Evolutionary conservation across 2,329 filamentous ascomycete species (phyloP).

Genomic region (Fusarium newnesense): DNA sequence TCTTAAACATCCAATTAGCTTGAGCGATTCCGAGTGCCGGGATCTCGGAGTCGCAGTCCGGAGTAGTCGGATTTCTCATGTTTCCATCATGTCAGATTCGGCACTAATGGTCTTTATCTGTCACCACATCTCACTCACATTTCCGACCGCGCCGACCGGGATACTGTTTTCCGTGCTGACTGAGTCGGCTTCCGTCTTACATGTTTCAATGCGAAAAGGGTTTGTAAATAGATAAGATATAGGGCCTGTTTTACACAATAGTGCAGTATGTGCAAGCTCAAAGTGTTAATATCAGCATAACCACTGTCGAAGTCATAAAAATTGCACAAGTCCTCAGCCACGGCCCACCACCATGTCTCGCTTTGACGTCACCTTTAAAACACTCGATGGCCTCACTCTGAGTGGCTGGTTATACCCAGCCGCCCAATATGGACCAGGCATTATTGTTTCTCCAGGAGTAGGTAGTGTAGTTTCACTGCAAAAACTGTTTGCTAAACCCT

Average conservation of each 20-base stretch:
- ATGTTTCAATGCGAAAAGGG: not conserved
- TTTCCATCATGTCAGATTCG: not conserved
- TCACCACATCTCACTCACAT: not conserved
- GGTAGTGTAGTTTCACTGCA: fast-evolving
- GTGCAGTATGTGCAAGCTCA: not conserved
- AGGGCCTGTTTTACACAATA: not conserved
- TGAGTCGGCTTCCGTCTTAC: not conserved
- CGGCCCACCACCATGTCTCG: not conserved
- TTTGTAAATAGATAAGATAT: not conserved
- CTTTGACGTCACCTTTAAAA: not conserved
- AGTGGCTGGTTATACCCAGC: not conserved
- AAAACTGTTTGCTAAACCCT: not conserved
- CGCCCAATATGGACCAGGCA: not conserved
- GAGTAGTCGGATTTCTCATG: not conserved
- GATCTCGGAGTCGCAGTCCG: not conserved
- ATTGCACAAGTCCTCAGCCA: not conserved
- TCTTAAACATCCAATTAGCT: fast-evolving
- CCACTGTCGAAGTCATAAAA: not conserved
- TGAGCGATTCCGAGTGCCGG: not conserved
- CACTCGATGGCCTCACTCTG: not conserved
- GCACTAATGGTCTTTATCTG: not conserved
- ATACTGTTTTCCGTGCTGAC: not conserved
- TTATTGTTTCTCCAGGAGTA: not conserved
- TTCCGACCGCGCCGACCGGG: not conserved
- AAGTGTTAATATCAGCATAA: not conserved